Evolutionary conservation across 2,329 filamentous ascomycete species (phyloP), one percentile per base, ranked within the genome.

Genomic region (Penicillium brasilianum): DNA sequence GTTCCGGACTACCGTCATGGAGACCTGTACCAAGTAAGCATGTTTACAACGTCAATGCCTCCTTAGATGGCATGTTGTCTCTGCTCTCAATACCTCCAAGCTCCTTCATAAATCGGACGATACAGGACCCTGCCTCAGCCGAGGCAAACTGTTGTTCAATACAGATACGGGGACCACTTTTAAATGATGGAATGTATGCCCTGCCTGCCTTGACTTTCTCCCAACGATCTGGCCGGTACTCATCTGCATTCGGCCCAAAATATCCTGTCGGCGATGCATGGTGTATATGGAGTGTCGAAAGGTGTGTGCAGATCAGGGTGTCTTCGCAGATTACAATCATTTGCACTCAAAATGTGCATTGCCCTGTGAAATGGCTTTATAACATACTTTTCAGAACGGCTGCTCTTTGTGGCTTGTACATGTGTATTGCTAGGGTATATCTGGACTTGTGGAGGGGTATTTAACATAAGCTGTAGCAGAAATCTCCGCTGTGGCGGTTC

Each of bases 181-280:
- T 70, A 59, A 72, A 77, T n/a, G 68, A 77, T n/a, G 68, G 72
- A 22, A 70, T 66, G 59, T 68, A 75, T 14, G 76, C 74, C 77
- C 80, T 81, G 0, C 67, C 59, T 46, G 70, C 60, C 16, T 55
- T 63, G 20, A 63, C 56, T 55, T 67, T 64, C 34, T 64, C 65
- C 66, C 66, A 68, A 30, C 65, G 61, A 70, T 84, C 82, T 0
- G 83, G 83, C 41, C 73, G 73, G 71, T 80, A 85, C 20, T 76
- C 76, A 0, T 80, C 68, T 5, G 78, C 78, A 55, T 83, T 81
- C 3, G 68, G 44, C 0, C 80, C 81, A 73, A 83, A 56, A 78
- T 71, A 50, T 83, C 80, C 18, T 71, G 69, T 11, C 89, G 85
- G 1, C 90, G 86, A 71, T 94, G 90, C 90, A 94, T 90, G 6